A percentile compares a stretch with the other conserved stretches of the same genome.
Evolutionary conservation across 1,284 basidiomycete genomes (phyloP).

Genomic region (Hypsizygus ulmarius): DNA sequence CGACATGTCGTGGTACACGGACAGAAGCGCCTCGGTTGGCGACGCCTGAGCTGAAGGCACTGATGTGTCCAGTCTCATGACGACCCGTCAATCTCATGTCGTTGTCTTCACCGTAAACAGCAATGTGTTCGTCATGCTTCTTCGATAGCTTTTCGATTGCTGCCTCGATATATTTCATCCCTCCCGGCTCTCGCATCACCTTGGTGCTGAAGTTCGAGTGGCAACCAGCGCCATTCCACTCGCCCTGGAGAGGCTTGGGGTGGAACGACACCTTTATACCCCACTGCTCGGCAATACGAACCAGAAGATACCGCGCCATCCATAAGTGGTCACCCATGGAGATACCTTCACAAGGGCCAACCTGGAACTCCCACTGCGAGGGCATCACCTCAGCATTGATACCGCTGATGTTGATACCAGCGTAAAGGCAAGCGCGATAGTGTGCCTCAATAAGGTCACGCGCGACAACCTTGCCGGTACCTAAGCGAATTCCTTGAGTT

Average conservation of each 20-base stretch:
- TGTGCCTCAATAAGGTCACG: constrained; percentile 99
- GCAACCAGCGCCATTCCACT: constrained; percentile 99
- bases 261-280: constrained; percentile 98
- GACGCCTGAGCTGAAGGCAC: constrained; percentile 90
- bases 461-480: constrained; percentile 95
- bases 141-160: constrained; percentile 90
- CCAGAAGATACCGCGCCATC: constrained; percentile 93
- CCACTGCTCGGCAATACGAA: constrained; percentile 98
- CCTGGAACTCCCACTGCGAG: constrained; percentile 99
- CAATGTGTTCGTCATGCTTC: constrained; percentile 89
- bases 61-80: constrained; percentile 97
- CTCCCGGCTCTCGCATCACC: constrained; percentile 89
- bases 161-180: constrained; percentile 91
- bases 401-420: constrained; percentile 97
- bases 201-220: constrained; percentile 95
- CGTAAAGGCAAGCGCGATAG: constrained; percentile 95
- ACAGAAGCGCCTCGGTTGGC: constrained; percentile 98
- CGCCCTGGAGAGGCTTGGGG: constrained; percentile 96
- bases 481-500: constrained; percentile 36
- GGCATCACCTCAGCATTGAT: constrained; percentile 99
- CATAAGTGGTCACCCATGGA: constrained; percentile 98
- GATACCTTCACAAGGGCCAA: constrained; percentile 97
- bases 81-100: constrained; percentile 90
- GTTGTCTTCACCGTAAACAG: constrained; percentile 96
- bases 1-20: constrained; percentile 91